A percentile compares a stretch with the other conserved stretches of the same genome.
These are phyloP conservation scores for Chloropicon primus DNA, from an alignment of 139 green algal species.

Conservation along the genomic window DNA sequence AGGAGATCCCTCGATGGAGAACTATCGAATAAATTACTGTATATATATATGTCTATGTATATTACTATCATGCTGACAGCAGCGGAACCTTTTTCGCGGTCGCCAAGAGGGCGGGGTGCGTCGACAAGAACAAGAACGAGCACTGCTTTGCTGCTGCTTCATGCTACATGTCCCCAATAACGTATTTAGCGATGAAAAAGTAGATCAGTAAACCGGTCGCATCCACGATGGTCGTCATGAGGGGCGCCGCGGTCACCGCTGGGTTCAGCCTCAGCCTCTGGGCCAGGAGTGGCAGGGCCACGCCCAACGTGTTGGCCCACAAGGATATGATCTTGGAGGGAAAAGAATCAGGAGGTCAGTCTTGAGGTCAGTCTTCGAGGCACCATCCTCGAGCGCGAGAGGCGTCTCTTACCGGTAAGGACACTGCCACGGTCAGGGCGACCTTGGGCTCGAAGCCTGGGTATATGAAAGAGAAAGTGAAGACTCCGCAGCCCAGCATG, in stretches of 20 bases:
- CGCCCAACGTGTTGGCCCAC: constrained; percentile 50
- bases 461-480: constrained; percentile 34
- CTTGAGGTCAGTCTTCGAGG: too few species aligned
- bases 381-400: too few species aligned
- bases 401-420: constrained; percentile 21
- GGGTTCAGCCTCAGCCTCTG: constrained; percentile 31
- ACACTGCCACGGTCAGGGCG: not conserved
- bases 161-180: not conserved
- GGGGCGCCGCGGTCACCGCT: constrained; percentile 44
- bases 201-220: constrained; percentile 49
- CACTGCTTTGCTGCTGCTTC: too few species aligned
- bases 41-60: too few species aligned
- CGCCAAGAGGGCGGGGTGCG: too few species aligned
- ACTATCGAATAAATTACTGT: too few species aligned
- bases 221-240: constrained; percentile 57
- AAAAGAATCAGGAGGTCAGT: too few species aligned
- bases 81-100: too few species aligned
- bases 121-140: too few species aligned
- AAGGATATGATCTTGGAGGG: constrained; percentile 38
- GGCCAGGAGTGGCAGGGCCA: constrained; percentile 36
- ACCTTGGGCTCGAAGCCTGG: constrained; percentile 19
- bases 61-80: too few species aligned
- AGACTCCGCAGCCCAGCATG: constrained; percentile 31
- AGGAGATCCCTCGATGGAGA: too few species aligned
- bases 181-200: constrained; percentile 11